These are phyloP conservation scores for Leishmania turanica DNA, from an alignment of 208 protist genomes.

Conservation along the genomic window DNA sequence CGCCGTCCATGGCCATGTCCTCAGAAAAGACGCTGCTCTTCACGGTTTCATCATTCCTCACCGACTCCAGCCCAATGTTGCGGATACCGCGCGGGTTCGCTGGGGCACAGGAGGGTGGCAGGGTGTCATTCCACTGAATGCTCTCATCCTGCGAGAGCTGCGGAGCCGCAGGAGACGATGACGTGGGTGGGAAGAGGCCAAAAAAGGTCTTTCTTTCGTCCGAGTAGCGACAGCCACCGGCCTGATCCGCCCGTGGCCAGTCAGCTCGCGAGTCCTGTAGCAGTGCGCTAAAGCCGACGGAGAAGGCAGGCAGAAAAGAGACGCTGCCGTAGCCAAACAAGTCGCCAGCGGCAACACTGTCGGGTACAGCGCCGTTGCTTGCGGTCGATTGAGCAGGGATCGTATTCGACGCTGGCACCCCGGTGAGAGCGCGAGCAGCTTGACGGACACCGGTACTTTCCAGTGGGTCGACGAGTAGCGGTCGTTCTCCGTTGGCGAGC, in stretches of 20 bases:
- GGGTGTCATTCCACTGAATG: slow-evolving; percentile 40
- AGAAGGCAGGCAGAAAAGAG: slow-evolving; percentile 39
- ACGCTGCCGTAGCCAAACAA: slow-evolving; percentile 48
- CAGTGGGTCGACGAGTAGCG: slow-evolving; percentile 16
- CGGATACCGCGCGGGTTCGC: background rate
- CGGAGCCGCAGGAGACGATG: background rate
- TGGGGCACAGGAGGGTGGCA: slow-evolving; percentile 9
- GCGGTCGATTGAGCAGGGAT: background rate
- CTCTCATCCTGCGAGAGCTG: slow-evolving; percentile 11
- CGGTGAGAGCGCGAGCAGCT: slow-evolving; percentile 1
- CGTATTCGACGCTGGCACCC: background rate
- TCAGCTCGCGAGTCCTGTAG: slow-evolving; percentile 18
- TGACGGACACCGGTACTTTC: slow-evolving; percentile 13
- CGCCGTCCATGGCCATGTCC: too few species aligned
- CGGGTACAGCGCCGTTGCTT: background rate
- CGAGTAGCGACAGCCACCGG: background rate
- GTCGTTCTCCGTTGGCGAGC: slow-evolving; percentile 35
- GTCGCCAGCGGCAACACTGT: slow-evolving; percentile 7
- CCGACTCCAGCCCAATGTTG: background rate
- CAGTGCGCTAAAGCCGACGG: slow-evolving; percentile 41
- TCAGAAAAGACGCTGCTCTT: background rate
- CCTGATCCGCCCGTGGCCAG: background rate
- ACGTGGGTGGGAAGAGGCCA: background rate
- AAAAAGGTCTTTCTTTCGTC: background rate
- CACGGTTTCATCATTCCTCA: background rate